These are phyloP conservation scores for Colletotrichum kahawae DNA, from an alignment of 2,329 filamentous ascomycete genomes.

Conservation along the genomic window DNA sequence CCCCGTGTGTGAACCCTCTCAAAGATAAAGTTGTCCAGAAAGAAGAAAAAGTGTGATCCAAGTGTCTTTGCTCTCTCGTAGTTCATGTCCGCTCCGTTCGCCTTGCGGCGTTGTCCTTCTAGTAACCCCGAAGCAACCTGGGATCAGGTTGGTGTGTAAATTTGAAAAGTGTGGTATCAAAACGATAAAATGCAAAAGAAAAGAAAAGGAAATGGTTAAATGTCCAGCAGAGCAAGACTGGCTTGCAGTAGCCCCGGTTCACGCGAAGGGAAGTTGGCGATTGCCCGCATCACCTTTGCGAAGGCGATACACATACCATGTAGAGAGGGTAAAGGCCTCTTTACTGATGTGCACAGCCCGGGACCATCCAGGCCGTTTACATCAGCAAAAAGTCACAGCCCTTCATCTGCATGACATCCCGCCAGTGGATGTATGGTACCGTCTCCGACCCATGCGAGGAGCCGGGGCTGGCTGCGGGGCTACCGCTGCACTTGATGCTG, in stretches of 20 bases:
- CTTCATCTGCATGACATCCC: conserved; percentile 90
- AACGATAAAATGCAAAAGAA: conserved; percentile 22
- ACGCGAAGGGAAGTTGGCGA: conserved; percentile 30
- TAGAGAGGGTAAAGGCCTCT: conserved; percentile 15
- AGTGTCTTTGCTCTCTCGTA: conserved; percentile 23
- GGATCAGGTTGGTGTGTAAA: conserved; percentile 23
- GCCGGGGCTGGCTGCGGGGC: conserved; percentile 26
- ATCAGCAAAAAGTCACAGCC: conserved; percentile 93
- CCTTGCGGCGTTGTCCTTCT: conserved; percentile 41
- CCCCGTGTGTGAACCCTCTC: conserved; percentile 4
- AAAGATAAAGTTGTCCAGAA: background rate
- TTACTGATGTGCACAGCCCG: background rate
- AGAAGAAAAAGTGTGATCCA: conserved; percentile 17
- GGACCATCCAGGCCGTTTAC: conserved; percentile 41
- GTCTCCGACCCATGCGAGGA: conserved; percentile 39
- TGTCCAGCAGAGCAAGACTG: background rate
- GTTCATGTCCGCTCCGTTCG: conserved; percentile 27
- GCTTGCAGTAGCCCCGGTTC: conserved; percentile 14
- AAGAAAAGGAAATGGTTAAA: conserved; percentile 22
- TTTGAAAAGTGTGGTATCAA: conserved; percentile 30
- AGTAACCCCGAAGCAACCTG: conserved; percentile 16
- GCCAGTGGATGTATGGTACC: conserved; percentile 84
- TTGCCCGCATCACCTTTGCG: conserved; percentile 40
- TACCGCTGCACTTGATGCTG: conserved; percentile 43
- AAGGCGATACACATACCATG: conserved; percentile 27